Evolutionary conservation across 345 rosid genomes (phyloP).

Genomic region (Kernera saxatilis): DNA sequence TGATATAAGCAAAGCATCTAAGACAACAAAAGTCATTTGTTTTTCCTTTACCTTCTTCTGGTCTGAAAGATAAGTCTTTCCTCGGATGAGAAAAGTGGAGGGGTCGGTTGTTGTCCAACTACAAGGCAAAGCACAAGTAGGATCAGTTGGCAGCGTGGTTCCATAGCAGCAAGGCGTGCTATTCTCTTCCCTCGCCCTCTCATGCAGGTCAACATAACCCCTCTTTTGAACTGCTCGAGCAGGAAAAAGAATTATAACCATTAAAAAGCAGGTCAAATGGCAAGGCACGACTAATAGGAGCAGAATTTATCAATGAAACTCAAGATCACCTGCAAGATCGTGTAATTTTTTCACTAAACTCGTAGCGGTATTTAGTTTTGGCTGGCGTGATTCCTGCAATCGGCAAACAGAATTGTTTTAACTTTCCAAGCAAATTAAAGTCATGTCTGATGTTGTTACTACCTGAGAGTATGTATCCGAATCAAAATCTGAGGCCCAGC

Average conservation of each 20-base stretch:
- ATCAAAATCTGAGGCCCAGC: conserved; percentile 64
- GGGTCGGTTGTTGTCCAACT: conserved; percentile 85
- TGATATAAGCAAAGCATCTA: not conserved
- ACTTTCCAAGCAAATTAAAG: not conserved
- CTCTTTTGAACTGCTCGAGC: conserved; percentile 71
- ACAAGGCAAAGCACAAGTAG: conserved; percentile 51
- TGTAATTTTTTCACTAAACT: conserved; percentile 81
- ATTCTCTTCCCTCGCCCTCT: conserved; percentile 53
- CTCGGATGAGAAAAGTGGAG: conserved; percentile 79
- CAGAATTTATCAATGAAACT: conserved; percentile 11
- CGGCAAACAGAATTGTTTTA: not conserved
- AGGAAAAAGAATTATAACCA: conserved; percentile 4
- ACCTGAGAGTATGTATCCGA: conserved; percentile 61
- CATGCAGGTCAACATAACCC: conserved; percentile 87
- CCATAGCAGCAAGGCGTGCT: conserved; percentile 59
- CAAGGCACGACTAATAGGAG: not conserved
- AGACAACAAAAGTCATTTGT: not conserved
- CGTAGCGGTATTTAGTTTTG: conserved; percentile 65
- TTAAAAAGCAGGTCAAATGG: not conserved
- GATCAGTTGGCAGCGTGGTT: conserved; percentile 76
- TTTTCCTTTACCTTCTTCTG: conserved; percentile 58
- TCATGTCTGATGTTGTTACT: not conserved
- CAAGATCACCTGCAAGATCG: conserved; percentile 73
- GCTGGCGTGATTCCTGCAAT: conserved; percentile 63
- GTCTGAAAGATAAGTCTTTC: conserved; percentile 72